Evolutionary conservation across 345 rosid genomes (phyloP).

Genomic region (Acer yangbiense): DNA sequence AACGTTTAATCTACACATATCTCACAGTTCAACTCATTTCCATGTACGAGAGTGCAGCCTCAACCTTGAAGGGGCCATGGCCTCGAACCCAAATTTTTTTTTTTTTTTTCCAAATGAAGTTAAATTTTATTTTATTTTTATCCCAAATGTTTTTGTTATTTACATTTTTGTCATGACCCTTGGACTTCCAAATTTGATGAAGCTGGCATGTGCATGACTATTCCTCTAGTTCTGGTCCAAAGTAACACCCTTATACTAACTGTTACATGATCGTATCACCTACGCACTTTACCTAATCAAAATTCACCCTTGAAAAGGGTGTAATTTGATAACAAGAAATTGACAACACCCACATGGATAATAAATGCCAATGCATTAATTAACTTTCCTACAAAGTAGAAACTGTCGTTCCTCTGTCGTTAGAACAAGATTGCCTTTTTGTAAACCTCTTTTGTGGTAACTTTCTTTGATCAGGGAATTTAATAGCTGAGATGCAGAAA

Average conservation of each 20-base stretch:
- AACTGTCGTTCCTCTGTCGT: background rate
- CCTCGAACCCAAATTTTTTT: no score
- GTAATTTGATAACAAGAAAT: conserved; percentile 27
- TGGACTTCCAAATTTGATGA: no score
- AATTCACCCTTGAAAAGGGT: conserved; percentile 12
- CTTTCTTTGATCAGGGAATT: background rate
- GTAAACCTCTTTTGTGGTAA: background rate
- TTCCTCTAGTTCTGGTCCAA: background rate
- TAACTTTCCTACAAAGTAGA: background rate
- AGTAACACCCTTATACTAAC: background rate
- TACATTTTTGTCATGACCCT: no score
- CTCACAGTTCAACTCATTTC: background rate
- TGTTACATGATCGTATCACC: background rate
- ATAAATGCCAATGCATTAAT: conserved; percentile 24
- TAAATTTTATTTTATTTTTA: no score
- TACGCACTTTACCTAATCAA: background rate
- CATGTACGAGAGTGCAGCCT: no score
- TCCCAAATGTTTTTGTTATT: no score
- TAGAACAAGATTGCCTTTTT: background rate
- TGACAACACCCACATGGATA: conserved; percentile 30
- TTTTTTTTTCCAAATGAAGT: no score
- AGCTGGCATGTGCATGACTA: no score
- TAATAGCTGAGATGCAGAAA: background rate
- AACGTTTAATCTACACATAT: no score
- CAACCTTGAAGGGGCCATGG: no score